Base-by-base conservation (phyloP, 2,329 filamentous ascomycete species). In the Penicillium concentricum region DNA sequence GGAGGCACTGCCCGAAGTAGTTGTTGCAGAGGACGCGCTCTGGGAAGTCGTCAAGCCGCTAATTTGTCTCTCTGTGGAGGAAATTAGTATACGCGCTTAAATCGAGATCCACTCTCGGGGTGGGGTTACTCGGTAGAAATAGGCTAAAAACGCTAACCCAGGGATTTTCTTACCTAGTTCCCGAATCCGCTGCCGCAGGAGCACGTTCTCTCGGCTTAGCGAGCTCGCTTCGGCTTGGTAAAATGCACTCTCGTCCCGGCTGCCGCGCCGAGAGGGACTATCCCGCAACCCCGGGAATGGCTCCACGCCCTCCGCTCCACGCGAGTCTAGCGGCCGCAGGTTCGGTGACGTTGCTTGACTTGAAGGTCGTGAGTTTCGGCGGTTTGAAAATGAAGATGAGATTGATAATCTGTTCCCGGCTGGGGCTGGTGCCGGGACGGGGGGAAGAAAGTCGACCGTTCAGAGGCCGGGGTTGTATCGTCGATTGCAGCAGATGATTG, bases 171-270 rank as follows among this genome's bases (percentile, higher is more conserved):
- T 67, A 78, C 76, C 77, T 58, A 81, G 64, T 57, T 81, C 79
- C 35, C 77, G 72, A 49, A 81, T 79, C 13, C 79, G 69, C 59
- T 75, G 70, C 22, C 75, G 73, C 37, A 81, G 67, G 70, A 81
- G 78, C 57, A 78, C 76, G 51, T 81, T 81, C 57, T 81, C 79
- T 39, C 79, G 70, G 10, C 71, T 73, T 30, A 81, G 63, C 61
- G 72, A 79, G 28, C 75, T 71, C 9, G 77, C 77, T 59, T 81
- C 78, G 20, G 78, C 76, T 61, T 81, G 78, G 58, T 78, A 79
- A 59, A 73, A 80, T 16, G 77, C 72, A 50, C 68, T 71, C 53
- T 81, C 79, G 55, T 81, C 78, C 45, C 77, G 70, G 60, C 77
- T 78, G 34, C 74, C 70, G 42, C 76, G 72, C 56, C 69, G 71